Conservation (phyloP, 345 rosid genomes). For the Bruguiera gymnorhiza region DNA sequence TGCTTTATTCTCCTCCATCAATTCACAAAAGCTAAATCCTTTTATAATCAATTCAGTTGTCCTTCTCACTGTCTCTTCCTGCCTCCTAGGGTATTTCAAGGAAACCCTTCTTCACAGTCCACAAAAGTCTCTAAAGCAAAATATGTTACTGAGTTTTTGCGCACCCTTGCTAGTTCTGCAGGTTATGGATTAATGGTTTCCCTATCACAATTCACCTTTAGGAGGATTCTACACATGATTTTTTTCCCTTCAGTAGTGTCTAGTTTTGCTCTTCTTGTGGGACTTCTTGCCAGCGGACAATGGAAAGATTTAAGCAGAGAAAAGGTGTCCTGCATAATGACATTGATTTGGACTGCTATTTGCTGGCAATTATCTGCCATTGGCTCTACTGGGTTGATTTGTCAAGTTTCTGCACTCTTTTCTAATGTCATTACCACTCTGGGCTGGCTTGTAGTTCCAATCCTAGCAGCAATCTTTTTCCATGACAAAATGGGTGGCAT, state of each 20-base stretch:
- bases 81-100: conserved; percentile 9
- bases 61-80: conserved; percentile 16
- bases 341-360: conserved; percentile 23
- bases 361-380: conserved; percentile 18
- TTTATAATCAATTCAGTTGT: conserved; percentile 10
- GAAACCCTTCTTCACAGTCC: background rate
- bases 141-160: conserved; percentile 3
- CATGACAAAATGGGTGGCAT: conserved; percentile 18
- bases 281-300: conserved; percentile 25
- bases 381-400: conserved; percentile 19
- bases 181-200: too few species aligned
- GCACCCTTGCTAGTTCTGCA: too few species aligned
- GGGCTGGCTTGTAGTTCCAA: conserved; percentile 14
- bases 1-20: conserved; percentile 41
- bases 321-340: conserved; percentile 15
- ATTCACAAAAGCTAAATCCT: conserved; percentile 26
- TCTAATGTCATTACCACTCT: conserved; percentile 20
- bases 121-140: conserved; percentile 19
- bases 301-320: conserved; percentile 17
- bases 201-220: conserved; percentile 28
- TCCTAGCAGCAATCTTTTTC: conserved; percentile 22
- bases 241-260: conserved; percentile 14
- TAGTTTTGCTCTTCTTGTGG: background rate
- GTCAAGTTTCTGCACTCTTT: conserved; percentile 25
- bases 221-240: conserved; percentile 31